Base-by-base conservation (phyloP, 2,329 filamentous ascomycete species). In the Aspergillus latus region DNA sequence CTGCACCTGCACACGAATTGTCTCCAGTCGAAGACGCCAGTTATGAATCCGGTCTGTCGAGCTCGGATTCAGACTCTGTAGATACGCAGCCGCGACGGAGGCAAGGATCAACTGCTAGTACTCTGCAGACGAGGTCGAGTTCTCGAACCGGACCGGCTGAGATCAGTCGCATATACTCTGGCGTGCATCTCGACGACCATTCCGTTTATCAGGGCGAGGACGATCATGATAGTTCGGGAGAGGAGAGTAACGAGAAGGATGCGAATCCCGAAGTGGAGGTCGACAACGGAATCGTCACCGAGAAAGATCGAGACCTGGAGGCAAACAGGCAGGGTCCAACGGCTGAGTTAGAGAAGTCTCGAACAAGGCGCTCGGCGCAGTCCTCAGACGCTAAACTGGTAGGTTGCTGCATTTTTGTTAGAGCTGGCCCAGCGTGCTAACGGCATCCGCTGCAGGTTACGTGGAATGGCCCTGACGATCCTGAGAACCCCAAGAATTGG, bases 401-500 rank as follows among this genome's bases (percentile, higher is more conserved):
- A 65, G 16, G 46, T 54, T 4, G 28, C 5, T 16, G 9, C 3
- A n/a, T 26, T 42, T 8, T 30, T 21, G 21, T 21, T 21, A 21
- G 21, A 16, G 13, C n/a, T 21, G 30, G 11, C 26, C 7, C 7
- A 28, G 9, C 48, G 28, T 47, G 15, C 16, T 28, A 13, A 28
- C 32, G 32, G 40, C 54, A 48, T 5, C 7, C 21, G 36, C 16
- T 13, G 13, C 43, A 78, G 75, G 70, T 77, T 5, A 71, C 64
- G 8, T 80, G 84, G 83, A 73, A 80, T 36, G 82, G 81, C 0
- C 79, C 82, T 3, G 75, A 84, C 50, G 77, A 80, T 53, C 74
- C 74, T 0, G 68, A 70, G 5, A 78, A 80, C 49, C 76, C 77
- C 1, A 74, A 75, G 54, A 84, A 85, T 68, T 88, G 85, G 84